Conservation (phyloP, 2,329 filamentous ascomycete genomes). For the Chrysoporthe cubensis region DNA sequence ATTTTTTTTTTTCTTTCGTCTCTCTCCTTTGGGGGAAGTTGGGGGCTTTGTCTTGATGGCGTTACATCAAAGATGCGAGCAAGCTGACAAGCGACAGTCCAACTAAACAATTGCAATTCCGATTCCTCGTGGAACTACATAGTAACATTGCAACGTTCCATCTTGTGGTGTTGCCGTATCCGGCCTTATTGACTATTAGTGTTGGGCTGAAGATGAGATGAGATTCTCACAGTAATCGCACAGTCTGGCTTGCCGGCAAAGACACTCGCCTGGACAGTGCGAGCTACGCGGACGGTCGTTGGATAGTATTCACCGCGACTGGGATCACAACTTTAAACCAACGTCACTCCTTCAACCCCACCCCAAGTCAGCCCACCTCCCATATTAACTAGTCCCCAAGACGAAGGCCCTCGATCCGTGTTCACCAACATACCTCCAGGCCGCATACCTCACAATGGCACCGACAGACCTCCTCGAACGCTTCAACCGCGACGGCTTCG, state of each 20-base stretch:
- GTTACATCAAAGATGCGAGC: too few species aligned
- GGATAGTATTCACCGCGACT: not conserved
- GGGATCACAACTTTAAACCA: constrained; percentile 19
- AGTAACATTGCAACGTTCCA: constrained; percentile 25
- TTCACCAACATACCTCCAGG: not conserved
- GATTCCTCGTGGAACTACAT: too few species aligned
- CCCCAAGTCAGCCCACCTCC: not conserved
- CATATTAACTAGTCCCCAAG: not conserved
- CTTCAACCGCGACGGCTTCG: constrained; percentile 52
- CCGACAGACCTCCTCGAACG: constrained; percentile 25
- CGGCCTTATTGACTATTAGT: not conserved
- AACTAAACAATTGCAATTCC: too few species aligned
- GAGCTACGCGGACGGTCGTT: not conserved
- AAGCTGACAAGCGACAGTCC: too few species aligned
- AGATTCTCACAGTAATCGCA: constrained; percentile 4
- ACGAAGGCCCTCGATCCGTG: not conserved
- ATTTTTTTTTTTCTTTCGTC: too few species aligned
- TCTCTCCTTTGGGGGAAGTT: too few species aligned
- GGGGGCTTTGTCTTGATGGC: too few species aligned
- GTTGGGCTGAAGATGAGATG: not conserved
- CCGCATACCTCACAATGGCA: constrained; percentile 13
- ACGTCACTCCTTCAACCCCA: constrained; percentile 16
- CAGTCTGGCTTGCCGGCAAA: not conserved
- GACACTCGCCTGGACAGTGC: not conserved
- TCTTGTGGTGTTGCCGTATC: not conserved